These are phyloP conservation scores for Sclerotinia sclerotiorum DNA, from an alignment of 2,329 filamentous ascomycete species.

Conservation along the genomic window DNA sequence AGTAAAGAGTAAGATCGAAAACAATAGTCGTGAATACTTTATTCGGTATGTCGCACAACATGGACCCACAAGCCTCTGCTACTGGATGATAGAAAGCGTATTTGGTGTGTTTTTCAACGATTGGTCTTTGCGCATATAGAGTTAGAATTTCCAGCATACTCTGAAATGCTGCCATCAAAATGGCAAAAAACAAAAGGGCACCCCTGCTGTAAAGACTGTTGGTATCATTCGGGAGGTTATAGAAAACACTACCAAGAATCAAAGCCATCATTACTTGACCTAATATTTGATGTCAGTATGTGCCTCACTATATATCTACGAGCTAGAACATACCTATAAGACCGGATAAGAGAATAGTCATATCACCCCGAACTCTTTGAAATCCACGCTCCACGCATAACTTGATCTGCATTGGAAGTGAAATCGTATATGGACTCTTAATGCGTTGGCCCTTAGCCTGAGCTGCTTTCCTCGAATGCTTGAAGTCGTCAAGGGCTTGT, in stretches of 20 bases:
- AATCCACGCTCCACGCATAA: slow-evolving; percentile 83
- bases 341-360: slow-evolving; percentile 62
- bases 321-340: slow-evolving; percentile 23
- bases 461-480: slow-evolving; percentile 43
- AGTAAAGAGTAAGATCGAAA: slow-evolving; percentile 83
- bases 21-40: slow-evolving; percentile 72
- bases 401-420: slow-evolving; percentile 69
- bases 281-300: background rate
- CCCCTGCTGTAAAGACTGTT: slow-evolving; percentile 60
- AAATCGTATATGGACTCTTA: slow-evolving; percentile 80
- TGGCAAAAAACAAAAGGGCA: slow-evolving; percentile 66
- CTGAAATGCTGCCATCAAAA: slow-evolving; percentile 65
- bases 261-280: slow-evolving; percentile 53
- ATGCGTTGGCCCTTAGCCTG: slow-evolving; percentile 47
- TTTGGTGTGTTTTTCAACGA: slow-evolving; percentile 84
- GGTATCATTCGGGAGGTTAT: slow-evolving; percentile 55
- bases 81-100: slow-evolving; percentile 90
- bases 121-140: slow-evolving; percentile 83
- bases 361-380: slow-evolving; percentile 72
- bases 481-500: slow-evolving; percentile 42
- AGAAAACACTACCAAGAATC: slow-evolving; percentile 65
- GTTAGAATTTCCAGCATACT: slow-evolving; percentile 71
- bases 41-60: slow-evolving; percentile 75
- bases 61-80: slow-evolving; percentile 63
- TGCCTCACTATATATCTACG: background rate